phyloP scores from a whole-genome alignment of 768 basidiomycete genomes.

The Termitomyces sp. region DNA sequence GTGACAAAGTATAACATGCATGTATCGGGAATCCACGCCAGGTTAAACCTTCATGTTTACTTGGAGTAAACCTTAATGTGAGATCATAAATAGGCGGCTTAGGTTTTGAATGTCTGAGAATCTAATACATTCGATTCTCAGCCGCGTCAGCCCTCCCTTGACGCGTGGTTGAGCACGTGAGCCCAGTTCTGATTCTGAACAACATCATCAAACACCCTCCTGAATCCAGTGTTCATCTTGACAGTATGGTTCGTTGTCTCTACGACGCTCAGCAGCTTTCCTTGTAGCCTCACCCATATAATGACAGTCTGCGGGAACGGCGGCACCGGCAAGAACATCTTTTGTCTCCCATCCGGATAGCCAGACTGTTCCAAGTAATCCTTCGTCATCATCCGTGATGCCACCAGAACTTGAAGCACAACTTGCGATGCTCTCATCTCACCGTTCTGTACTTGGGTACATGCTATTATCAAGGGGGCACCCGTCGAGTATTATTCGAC shows the following conservation, averaged over 20 bases:
- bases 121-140: too few species aligned
- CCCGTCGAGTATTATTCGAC: slow-evolving; percentile 74
- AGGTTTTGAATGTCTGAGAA: too few species aligned
- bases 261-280: not conserved
- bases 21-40: too few species aligned
- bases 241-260: slow-evolving; percentile 4
- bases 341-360: slow-evolving; percentile 22
- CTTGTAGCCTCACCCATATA: not conserved
- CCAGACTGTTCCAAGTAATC: slow-evolving; percentile 8
- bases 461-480: slow-evolving; percentile 73
- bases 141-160: too few species aligned
- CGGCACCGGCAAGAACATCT: slow-evolving; percentile 21
- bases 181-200: not conserved
- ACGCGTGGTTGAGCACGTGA: not conserved
- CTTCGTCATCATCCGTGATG: slow-evolving; percentile 28
- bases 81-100: too few species aligned
- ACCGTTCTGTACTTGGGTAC: slow-evolving; percentile 84
- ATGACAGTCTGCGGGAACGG: not conserved
- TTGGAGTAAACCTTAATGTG: too few species aligned
- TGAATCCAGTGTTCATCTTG: not conserved
- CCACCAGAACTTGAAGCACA: slow-evolving; percentile 82
- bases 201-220: not conserved
- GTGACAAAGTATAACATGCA: not conserved
- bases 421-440: slow-evolving; percentile 67
- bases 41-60: not conserved